Evolutionary conservation across 1,284 basidiomycete genomes (phyloP).

Genomic region (Cutaneotrichosporon cutaneum): DNA sequence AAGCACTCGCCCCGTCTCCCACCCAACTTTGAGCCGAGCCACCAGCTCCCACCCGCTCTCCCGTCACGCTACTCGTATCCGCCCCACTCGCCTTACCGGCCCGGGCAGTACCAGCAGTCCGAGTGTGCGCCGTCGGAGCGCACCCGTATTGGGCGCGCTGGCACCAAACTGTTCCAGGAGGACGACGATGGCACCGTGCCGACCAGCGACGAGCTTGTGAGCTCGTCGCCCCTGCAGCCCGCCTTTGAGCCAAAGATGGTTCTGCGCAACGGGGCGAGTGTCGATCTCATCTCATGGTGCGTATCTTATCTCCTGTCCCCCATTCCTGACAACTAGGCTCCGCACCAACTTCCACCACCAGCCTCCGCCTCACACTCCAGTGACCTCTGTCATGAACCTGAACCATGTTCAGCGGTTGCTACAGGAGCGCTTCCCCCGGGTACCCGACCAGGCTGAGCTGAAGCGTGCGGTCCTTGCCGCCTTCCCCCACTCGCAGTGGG

Average conservation of each 20-base stretch:
- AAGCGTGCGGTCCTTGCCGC: slow-evolving; percentile 43
- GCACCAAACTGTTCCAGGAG: slow-evolving; percentile 30
- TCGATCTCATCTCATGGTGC: slow-evolving; percentile 49
- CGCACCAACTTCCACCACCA: slow-evolving; percentile 50
- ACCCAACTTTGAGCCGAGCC: slow-evolving; percentile 20
- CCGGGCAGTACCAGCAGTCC: slow-evolving; percentile 39
- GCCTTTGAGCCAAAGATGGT: slow-evolving; percentile 50
- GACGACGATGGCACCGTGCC: slow-evolving; percentile 29
- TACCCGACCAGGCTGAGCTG: slow-evolving; percentile 41
- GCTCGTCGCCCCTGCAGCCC: slow-evolving; percentile 37
- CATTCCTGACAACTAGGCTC: slow-evolving; percentile 32
- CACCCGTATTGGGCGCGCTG: slow-evolving; percentile 31
- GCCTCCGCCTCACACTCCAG: slow-evolving; percentile 36
- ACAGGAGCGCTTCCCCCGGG: slow-evolving; percentile 46
- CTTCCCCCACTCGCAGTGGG: slow-evolving; percentile 46
- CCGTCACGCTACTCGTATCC: slow-evolving; percentile 31
- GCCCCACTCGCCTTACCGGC: slow-evolving; percentile 35
- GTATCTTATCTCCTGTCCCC: slow-evolving; percentile 5
- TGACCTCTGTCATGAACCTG: slow-evolving; percentile 43
- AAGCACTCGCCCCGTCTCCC: slow-evolving; percentile 21
- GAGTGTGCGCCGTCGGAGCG: slow-evolving; percentile 37
- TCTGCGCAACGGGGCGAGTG: slow-evolving; percentile 42
- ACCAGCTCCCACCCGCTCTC: slow-evolving; percentile 32
- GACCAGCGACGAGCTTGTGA: slow-evolving; percentile 15
- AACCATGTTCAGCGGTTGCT: slow-evolving; percentile 43